Evolutionary conservation across 257 asterid genomes (phyloP).

Genomic region (Solanum lignicaule): DNA sequence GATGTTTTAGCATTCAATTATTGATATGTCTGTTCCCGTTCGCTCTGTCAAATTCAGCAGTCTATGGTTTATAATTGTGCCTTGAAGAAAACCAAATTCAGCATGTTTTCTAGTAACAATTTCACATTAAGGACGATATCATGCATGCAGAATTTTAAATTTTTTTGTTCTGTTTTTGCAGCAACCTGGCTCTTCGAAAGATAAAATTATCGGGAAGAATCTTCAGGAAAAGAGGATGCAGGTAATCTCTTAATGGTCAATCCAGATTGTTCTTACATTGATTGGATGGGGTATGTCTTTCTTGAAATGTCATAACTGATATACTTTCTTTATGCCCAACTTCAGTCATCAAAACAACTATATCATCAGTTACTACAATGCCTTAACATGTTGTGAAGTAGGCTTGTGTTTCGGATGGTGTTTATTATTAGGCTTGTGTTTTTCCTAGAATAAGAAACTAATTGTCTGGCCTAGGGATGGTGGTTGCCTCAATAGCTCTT

Average conservation of each 20-base stretch:
- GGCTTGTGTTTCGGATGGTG: not conserved
- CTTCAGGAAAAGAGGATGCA: slow-evolving; percentile 45
- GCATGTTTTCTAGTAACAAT: not conserved
- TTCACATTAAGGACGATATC: not conserved
- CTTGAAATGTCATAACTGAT: not conserved
- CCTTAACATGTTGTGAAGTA: not conserved
- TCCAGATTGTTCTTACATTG: not conserved
- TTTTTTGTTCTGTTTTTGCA: slow-evolving; percentile 16
- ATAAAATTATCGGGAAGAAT: slow-evolving; percentile 44
- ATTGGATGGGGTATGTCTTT: not conserved
- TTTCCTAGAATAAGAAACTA: not conserved
- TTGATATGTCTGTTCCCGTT: not conserved
- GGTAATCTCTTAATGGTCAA: slow-evolving; percentile 27
- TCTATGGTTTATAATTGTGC: not conserved
- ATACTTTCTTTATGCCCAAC: not conserved
- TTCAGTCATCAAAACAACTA: not conserved
- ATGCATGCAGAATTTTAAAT: not conserved
- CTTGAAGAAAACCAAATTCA: not conserved
- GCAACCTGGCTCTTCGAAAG: slow-evolving; percentile 70
- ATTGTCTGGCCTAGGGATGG: not conserved
- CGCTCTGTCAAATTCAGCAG: not conserved
- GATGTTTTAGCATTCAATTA: not conserved
- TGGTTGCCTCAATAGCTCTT: not conserved
- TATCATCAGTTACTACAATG: not conserved
- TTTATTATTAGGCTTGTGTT: not conserved